Evolutionary conservation across 768 basidiomycete species (phyloP), one percentile per base, ranked within the genome.

Genomic region (Tylopilus subfusipes): DNA sequence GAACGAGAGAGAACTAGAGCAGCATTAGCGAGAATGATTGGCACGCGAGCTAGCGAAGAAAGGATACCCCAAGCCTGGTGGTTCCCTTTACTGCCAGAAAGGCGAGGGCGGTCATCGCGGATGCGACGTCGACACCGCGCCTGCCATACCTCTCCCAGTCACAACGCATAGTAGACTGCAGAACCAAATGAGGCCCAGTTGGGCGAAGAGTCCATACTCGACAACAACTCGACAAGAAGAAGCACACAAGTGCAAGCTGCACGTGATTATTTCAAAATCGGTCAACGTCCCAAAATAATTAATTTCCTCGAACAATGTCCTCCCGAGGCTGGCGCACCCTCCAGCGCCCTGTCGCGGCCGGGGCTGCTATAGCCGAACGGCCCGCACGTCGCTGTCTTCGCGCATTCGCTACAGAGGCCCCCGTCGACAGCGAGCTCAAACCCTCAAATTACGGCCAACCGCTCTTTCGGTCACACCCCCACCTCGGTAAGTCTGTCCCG

Each of bases 401-500:
- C 34, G 42, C 63, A 19, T 71, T 74, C 59, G 74, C 75, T n/a
- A 73, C 76, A 13, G 71, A 63, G 27, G 67, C 58, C 10, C 22
- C 18, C 39, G 13, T 66, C 38, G 64, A 66, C 45, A 43, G 57
- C 36, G 62, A 68, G 27, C 63, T 56, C 42, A 94, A 93, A 70
- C 92, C 92, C 3, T 84, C 91, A 8, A 70, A 72, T 30, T 89
- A 82, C 62, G 93, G 93, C 1, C 94, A 96, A 67, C 92, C 94
- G 0, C 75, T 86, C 12, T 79, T 77, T 19, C 73, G 75, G 21
- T 90, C 90, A 0, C 94, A 97, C 68, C 87, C 93, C 1, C 91
- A 96, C 71, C 81, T 97, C 27, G 60, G 85, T 86, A 56, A 58
- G 79, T 73, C 25, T 18, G 10, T 36, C 22, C 48, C 33, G 12